Base-by-base conservation (phyloP, 331 rosid genomes). In the Arachis monticola region DNA sequence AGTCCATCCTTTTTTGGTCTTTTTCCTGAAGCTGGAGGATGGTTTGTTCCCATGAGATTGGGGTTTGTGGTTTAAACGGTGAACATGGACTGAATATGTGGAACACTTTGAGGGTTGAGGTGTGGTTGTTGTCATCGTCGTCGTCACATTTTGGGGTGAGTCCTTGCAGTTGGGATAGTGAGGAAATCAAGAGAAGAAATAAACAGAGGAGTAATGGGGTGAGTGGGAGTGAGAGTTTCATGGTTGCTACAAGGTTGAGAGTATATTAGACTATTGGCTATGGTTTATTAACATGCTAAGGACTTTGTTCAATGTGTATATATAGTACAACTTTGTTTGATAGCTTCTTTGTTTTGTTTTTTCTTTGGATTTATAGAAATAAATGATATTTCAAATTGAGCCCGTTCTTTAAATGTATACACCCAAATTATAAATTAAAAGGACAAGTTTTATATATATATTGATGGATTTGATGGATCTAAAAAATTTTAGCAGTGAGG, bases 71-170 rank as follows among this genome's bases (percentile, higher is more conserved):
- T 38, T 84, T 85, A 73, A 91, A 87, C 3, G 97, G 94, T 6
- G 96, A 91, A 78, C 93, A 91, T 12, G 86, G 90, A 81, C 93
- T 87, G 56, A 65, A 87, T 5, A 88, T 80, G 72, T 90, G 97
- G 86, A 86, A 88, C 5, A 94, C 85, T 67, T 80, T 40, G 17
- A 94, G 95, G 74, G 87, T 83, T 6, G 98, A 88, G 66, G 87
- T 87, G 3, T 77, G 72, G 53, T 35, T 3, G 40, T 35, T 35
- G 4, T 35, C 40, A 35, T 89, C 92, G 0, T 69, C 63, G 17
- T 64, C n/a, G 3, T 79, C 79, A 67, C 97, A 93, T 13, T 76
- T 78, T 1, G 91, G 85, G 77, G 38, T 82, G 6, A 40, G 68
- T 48, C 73, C 88, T 53, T 82, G 81, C 77, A 35, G 4, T 35